A percentile compares a stretch with the other conserved stretches of the same genome.
Evolutionary conservation across 768 basidiomycete genomes (phyloP).

Genomic region (Lepiota brunneoincarnata): DNA sequence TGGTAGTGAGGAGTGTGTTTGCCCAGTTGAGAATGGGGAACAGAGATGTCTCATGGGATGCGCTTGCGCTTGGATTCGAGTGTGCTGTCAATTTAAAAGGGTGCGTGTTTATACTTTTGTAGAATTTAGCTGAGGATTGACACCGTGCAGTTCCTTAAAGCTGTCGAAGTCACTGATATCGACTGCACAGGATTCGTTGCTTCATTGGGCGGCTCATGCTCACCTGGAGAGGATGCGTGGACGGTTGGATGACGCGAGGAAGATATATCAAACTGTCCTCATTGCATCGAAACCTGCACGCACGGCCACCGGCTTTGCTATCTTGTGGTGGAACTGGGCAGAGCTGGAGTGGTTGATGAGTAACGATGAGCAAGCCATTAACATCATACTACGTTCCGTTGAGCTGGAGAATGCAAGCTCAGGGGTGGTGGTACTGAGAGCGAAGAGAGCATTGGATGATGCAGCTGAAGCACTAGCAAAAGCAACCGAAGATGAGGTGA

Average conservation of each 20-base stretch:
- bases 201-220: constrained; percentile 76
- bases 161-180: constrained; percentile 66
- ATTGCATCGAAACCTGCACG: constrained; percentile 38
- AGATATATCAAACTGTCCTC: constrained; percentile 71
- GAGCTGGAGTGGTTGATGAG: constrained; percentile 79
- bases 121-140: neutral
- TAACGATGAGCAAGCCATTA: constrained; percentile 44
- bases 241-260: constrained; percentile 65
- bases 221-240: constrained; percentile 68
- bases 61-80: constrained; percentile 65
- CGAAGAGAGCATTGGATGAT: constrained; percentile 63
- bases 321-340: constrained; percentile 82
- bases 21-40: constrained; percentile 45
- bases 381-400: constrained; percentile 52
- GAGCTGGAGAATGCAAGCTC: constrained; percentile 46
- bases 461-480: constrained; percentile 21
- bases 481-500: constrained; percentile 17
- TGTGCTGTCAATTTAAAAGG: constrained; percentile 54
- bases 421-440: constrained; percentile 57
- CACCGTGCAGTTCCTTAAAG: constrained; percentile 55
- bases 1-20: constrained; percentile 58
- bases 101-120: constrained; percentile 30
- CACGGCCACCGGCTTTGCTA: constrained; percentile 33
- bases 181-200: constrained; percentile 49
- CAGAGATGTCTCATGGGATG: constrained; percentile 64